A percentile compares a stretch with the other conserved stretches of the same genome.
Conservation (phyloP, 805 yeast genomes). For the Ogataea thermomethanolica region DNA sequence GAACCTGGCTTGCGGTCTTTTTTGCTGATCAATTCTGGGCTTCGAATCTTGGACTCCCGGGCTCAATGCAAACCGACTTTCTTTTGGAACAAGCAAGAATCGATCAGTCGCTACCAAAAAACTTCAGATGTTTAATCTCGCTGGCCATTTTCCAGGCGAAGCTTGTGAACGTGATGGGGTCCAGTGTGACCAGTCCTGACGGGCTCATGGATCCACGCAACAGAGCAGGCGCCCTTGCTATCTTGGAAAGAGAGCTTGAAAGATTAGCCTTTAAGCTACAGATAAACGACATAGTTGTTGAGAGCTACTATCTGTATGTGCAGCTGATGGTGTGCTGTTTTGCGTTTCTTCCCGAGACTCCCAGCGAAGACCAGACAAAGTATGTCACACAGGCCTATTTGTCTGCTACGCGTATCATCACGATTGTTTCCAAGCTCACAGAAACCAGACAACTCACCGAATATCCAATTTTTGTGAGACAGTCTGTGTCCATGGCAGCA, state of each 20-base stretch:
- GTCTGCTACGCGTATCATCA: constrained; percentile 76
- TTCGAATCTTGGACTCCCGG: constrained; percentile 81
- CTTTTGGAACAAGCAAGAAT: constrained; percentile 73
- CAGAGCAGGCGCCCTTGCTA: constrained; percentile 75
- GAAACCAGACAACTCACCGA: constrained; percentile 72
- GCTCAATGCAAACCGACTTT: constrained; percentile 79
- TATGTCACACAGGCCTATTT: constrained; percentile 80
- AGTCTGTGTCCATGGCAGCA: constrained; percentile 79
- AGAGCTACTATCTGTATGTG: constrained; percentile 74
- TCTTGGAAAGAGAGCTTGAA: constrained; percentile 74
- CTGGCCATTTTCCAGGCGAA: constrained; percentile 82
- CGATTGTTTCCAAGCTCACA: constrained; percentile 68
- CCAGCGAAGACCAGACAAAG: constrained; percentile 79
- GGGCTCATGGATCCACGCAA: constrained; percentile 82
- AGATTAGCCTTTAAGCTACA: constrained; percentile 62
- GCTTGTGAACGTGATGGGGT: constrained; percentile 80
- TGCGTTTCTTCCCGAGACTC: constrained; percentile 88
- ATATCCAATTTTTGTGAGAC: constrained; percentile 81
- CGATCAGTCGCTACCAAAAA: constrained; percentile 61
- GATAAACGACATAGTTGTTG: constrained; percentile 65
- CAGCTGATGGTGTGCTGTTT: constrained; percentile 80
- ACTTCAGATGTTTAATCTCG: constrained; percentile 67
- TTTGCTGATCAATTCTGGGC: constrained; percentile 91
- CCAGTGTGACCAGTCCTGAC: constrained; percentile 80
- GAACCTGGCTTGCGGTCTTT: constrained; percentile 88